These are phyloP conservation scores for Sporormia fimetaria DNA, from an alignment of 495 filamentous ascomycete species.

Conservation along the genomic window DNA sequence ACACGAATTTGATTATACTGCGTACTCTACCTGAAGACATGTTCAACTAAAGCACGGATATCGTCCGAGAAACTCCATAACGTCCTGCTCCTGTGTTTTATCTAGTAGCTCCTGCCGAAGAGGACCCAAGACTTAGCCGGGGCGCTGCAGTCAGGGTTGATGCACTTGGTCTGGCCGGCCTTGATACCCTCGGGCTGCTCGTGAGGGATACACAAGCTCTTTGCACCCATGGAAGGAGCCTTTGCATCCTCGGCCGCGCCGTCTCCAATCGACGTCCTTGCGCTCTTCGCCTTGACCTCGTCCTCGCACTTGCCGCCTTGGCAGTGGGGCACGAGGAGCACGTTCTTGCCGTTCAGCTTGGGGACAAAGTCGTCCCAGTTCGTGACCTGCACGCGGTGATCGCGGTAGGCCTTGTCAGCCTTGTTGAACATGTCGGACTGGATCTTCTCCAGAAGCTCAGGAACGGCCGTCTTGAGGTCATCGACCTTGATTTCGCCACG, in stretches of 20 bases:
- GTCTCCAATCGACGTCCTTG: slow-evolving; percentile 52
- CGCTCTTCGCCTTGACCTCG: slow-evolving; percentile 80
- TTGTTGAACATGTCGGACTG: slow-evolving; percentile 75
- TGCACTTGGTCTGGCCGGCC: slow-evolving; percentile 74
- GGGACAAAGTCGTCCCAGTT: slow-evolving; percentile 87
- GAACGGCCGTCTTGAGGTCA: slow-evolving; percentile 57
- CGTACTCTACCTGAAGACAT: too few relatives aligned
- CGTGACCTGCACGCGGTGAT: slow-evolving; percentile 67
- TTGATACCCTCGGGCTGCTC: slow-evolving; percentile 78
- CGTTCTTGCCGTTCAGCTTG: slow-evolving; percentile 79
- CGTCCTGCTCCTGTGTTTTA: too few relatives aligned
- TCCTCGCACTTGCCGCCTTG: slow-evolving; percentile 76
- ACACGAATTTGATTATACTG: too few relatives aligned
- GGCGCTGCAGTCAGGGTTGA: slow-evolving; percentile 68
- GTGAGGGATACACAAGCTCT: slow-evolving; percentile 94
- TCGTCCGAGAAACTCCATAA: too few relatives aligned
- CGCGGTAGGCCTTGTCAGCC: slow-evolving; percentile 61
- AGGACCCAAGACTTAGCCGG: slow-evolving; percentile 72
- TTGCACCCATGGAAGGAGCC: slow-evolving; percentile 91
- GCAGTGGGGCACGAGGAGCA: slow-evolving; percentile 80
- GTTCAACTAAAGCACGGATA: too few relatives aligned
- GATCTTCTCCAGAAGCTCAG: slow-evolving; percentile 76
- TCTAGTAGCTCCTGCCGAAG: slow-evolving; percentile 57
- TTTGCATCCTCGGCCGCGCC: slow-evolving; percentile 57
- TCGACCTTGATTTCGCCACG: slow-evolving; percentile 56